A percentile compares a stretch with the other conserved stretches of the same genome.
Evolutionary conservation across 345 rosid species (phyloP).

Genomic region (Erysimum cheiranthoides): DNA sequence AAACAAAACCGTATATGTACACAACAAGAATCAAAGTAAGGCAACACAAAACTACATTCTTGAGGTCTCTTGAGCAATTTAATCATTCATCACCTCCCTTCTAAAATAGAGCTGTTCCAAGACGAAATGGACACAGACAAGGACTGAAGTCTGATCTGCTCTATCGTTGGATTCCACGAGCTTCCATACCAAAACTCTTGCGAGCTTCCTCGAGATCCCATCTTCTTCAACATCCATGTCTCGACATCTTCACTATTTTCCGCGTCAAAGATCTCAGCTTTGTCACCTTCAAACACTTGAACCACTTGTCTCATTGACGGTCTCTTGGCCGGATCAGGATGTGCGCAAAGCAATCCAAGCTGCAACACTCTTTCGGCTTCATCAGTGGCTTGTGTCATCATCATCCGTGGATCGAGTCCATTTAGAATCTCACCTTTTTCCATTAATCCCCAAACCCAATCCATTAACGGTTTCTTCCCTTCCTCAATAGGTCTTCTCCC

Average conservation of each 20-base stretch:
- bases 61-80: background rate
- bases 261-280: conserved; percentile 32
- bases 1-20: conserved; percentile 31
- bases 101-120: conserved; percentile 43
- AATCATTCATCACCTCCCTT: conserved; percentile 35
- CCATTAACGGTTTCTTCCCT: conserved; percentile 53
- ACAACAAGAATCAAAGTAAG: conserved; percentile 8
- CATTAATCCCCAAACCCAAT: conserved; percentile 47
- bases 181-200: conserved; percentile 41
- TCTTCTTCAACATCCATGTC: conserved; percentile 45
- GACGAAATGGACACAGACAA: conserved; percentile 37
- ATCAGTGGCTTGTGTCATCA: conserved; percentile 18
- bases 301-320: conserved; percentile 62
- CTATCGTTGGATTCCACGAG: conserved; percentile 42
- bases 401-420: conserved; percentile 45
- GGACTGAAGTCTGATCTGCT: conserved; percentile 40
- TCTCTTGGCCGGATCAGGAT: conserved; percentile 50
- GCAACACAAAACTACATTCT: conserved; percentile 4
- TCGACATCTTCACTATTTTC: conserved; percentile 38
- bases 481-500: conserved; percentile 60
- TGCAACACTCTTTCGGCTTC: conserved; percentile 52
- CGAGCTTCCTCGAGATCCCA: conserved; percentile 42
- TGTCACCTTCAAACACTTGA: conserved; percentile 51
- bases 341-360: conserved; percentile 56
- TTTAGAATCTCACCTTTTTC: conserved; percentile 44